Conservation (phyloP, 2,329 filamentous ascomycete species). For the Tricladium varicosporioides region DNA sequence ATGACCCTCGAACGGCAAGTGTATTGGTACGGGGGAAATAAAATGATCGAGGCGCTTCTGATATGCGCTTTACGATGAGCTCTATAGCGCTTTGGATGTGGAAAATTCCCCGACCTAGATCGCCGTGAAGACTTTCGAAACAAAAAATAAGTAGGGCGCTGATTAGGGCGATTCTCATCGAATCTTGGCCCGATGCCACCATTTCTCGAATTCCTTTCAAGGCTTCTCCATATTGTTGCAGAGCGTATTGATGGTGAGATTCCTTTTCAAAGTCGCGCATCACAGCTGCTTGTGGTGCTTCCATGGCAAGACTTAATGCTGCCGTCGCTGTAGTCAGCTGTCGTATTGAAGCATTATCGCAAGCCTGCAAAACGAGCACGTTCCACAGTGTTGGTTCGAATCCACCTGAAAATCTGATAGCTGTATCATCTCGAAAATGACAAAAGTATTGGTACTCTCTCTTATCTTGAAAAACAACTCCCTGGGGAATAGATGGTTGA, state of each 20-base stretch:
- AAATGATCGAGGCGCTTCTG: conserved; percentile 2
- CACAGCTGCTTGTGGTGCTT: conserved; percentile 3
- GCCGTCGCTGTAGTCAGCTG: conserved; percentile 18
- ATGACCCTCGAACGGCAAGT: conserved; percentile 8
- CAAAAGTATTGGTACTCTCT: conserved; percentile 23
- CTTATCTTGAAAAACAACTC: conserved; percentile 17
- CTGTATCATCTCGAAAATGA: conserved; percentile 24
- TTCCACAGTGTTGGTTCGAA: conserved; percentile 22
- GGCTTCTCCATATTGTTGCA: conserved; percentile 21
- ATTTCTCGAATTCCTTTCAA: conserved; percentile 19
- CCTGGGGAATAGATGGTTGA: conserved; percentile 6
- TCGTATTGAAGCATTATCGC: conserved; percentile 20
- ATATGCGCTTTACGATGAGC: conserved; percentile 17
- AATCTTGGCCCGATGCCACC: conserved; percentile 14
- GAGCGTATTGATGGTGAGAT: conserved; percentile 20
- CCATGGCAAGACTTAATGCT: conserved; percentile 16
- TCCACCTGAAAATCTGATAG: conserved; percentile 14
- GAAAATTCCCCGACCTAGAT: conserved; percentile 16
- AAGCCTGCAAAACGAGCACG: conserved; percentile 19
- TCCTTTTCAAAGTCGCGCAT: conserved; percentile 4
- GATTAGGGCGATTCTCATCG: conserved; percentile 20
- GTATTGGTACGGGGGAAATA: conserved; percentile 11
- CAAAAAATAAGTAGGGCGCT: conserved; percentile 27
- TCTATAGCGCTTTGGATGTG: conserved; percentile 20
- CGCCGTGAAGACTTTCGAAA: conserved; percentile 26